A percentile compares a stretch with the other conserved stretches of the same genome.
Evolutionary conservation across 148 eudicot species (phyloP).

Genomic region (Heliosperma pusillum): DNA sequence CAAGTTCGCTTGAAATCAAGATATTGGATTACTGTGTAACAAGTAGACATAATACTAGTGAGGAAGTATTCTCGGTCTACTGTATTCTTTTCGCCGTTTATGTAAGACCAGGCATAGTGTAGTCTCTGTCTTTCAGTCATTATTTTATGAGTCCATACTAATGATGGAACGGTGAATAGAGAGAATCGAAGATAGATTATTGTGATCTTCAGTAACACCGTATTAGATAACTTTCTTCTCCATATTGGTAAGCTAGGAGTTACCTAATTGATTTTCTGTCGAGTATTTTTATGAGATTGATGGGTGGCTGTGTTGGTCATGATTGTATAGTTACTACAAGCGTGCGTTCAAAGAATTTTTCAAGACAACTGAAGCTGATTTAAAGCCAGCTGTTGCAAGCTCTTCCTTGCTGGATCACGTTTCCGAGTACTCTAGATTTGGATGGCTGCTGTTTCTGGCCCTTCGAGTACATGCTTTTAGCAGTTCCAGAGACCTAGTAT

Average conservation of each 20-base stretch:
- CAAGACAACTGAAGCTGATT: slow-evolving; percentile 45
- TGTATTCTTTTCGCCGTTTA: too few relatives aligned
- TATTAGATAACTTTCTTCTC: neutral
- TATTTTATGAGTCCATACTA: neutral
- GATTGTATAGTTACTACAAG: slow-evolving; percentile 56
- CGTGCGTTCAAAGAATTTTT: slow-evolving; percentile 63
- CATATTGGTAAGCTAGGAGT: neutral
- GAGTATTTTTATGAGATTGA: slow-evolving; percentile 7
- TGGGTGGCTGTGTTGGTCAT: slow-evolving; percentile 4
- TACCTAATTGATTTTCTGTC: neutral
- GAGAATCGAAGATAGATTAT: neutral
- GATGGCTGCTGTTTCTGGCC: slow-evolving; percentile 90
- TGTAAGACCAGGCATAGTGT: too few relatives aligned
- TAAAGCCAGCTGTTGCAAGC: slow-evolving; percentile 30
- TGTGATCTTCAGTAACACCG: neutral
- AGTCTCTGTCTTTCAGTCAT: neutral
- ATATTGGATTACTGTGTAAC: too few relatives aligned
- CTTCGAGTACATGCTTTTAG: slow-evolving; percentile 86
- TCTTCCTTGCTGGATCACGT: slow-evolving; percentile 24
- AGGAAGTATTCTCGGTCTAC: too few relatives aligned
- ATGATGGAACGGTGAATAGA: neutral
- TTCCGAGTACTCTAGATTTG: slow-evolving; percentile 69
- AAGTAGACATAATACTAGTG: too few relatives aligned
- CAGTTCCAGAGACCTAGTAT: slow-evolving; percentile 78
- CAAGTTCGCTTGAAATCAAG: too few relatives aligned